Evolutionary conservation across 495 filamentous ascomycete species (phyloP).

Genomic region (Bryoglossum gracile): DNA sequence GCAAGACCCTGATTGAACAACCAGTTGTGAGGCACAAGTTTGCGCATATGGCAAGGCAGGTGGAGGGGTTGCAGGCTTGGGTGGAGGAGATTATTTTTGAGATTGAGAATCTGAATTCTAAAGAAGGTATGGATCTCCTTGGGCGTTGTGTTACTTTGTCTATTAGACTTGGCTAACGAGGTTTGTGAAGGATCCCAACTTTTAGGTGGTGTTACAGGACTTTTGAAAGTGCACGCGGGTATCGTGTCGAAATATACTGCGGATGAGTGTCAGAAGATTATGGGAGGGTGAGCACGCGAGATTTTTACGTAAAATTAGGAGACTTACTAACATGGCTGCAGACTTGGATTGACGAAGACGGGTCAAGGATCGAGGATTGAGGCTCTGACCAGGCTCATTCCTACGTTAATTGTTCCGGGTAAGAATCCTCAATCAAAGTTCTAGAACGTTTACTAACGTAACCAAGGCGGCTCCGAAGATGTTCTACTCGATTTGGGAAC

Average conservation of each 20-base stretch:
- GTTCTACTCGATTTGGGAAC: slow-evolving; percentile 96
- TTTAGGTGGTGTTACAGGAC: slow-evolving; percentile 86
- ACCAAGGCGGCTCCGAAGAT: slow-evolving; percentile 67
- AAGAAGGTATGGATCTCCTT: slow-evolving; percentile 88
- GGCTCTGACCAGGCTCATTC: slow-evolving; percentile 81
- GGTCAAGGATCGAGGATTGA: slow-evolving; percentile 94
- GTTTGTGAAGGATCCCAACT: slow-evolving; percentile 37
- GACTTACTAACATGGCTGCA: slow-evolving; percentile 82
- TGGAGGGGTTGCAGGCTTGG: slow-evolving; percentile 92
- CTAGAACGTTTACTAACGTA: neutral
- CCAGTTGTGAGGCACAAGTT: slow-evolving; percentile 95
- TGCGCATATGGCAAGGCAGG: slow-evolving; percentile 94
- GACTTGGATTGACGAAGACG: slow-evolving; percentile 83
- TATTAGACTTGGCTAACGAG: no score
- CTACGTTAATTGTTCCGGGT: slow-evolving; percentile 91
- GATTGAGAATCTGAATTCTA: slow-evolving; percentile 83
- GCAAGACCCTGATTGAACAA: slow-evolving; percentile 90
- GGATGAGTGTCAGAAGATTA: slow-evolving; percentile 16
- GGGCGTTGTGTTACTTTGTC: no score
- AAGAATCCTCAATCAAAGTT: neutral
- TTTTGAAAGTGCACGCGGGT: slow-evolving; percentile 73
- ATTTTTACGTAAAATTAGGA: no score
- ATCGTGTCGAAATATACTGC: slow-evolving; percentile 16
- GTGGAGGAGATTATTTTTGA: slow-evolving; percentile 91
- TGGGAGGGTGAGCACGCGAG: slow-evolving; percentile 51